These are phyloP conservation scores for Teunomyces atbi DNA, from an alignment of 805 yeast genomes.

Conservation along the genomic window DNA sequence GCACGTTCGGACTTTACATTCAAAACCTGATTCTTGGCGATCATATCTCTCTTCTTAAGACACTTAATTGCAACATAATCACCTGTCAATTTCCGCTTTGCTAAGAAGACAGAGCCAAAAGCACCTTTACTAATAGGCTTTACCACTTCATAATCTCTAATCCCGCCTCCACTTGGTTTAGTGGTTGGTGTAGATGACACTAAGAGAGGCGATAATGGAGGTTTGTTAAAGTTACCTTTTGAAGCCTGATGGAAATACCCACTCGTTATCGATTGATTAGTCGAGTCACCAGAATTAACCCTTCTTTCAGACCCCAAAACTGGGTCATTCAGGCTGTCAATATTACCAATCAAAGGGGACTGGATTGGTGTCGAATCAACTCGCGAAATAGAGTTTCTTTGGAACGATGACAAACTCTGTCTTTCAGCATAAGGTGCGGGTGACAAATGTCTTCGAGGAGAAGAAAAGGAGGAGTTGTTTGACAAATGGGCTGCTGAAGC, in stretches of 20 bases:
- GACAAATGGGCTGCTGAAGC: slow-evolving; percentile 5
- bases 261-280: background rate
- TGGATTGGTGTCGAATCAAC: slow-evolving; percentile 12
- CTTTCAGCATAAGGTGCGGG: slow-evolving; percentile 46
- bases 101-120: slow-evolving; percentile 90
- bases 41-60: slow-evolving; percentile 89
- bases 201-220: slow-evolving; percentile 78
- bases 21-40: slow-evolving; percentile 92
- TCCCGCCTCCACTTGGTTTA: slow-evolving; percentile 62
- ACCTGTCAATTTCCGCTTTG: slow-evolving; percentile 80
- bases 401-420: slow-evolving; percentile 62
- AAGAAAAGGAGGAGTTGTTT: slow-evolving; percentile 32
- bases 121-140: slow-evolving; percentile 97
- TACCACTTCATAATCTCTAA: slow-evolving; percentile 83
- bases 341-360: slow-evolving; percentile 13
- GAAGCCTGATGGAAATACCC: background rate
- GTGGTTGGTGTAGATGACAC: slow-evolving; percentile 59
- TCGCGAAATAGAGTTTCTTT: slow-evolving; percentile 40
- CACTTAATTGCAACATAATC: slow-evolving; percentile 95
- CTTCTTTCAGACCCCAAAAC: slow-evolving; percentile 15
- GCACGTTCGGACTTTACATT: slow-evolving; percentile 95
- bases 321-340: slow-evolving; percentile 10
- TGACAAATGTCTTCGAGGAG: slow-evolving; percentile 60
- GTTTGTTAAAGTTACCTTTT: slow-evolving; percentile 29
- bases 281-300: slow-evolving; percentile 18